A percentile compares a stretch with the other conserved stretches of the same genome.
phyloP scores from a whole-genome alignment of 148 eudicot genomes.

The Salicornia ramosissima region DNA sequence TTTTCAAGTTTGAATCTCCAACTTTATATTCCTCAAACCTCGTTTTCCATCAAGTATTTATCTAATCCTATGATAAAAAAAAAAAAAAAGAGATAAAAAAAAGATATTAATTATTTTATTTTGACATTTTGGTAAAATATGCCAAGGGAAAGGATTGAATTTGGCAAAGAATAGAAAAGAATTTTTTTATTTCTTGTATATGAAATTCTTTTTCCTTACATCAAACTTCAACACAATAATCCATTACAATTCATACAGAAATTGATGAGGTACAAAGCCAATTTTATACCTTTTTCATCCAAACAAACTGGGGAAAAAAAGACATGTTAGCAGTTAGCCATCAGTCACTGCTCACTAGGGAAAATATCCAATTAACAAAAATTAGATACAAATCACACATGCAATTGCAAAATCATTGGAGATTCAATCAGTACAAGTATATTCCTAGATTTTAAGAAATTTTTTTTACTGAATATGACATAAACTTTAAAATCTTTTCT shows the following conservation, averaged over 20 bases:
- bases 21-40: no score
- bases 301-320: background rate
- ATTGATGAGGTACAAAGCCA: background rate
- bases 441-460: background rate
- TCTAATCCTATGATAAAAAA: no score
- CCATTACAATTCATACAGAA: background rate
- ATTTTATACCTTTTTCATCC: background rate
- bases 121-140: no score
- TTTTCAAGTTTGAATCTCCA: no score
- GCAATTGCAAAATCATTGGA: background rate
- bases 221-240: background rate
- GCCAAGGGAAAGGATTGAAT: no score
- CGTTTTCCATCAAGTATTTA: no score
- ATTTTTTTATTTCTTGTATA: no score
- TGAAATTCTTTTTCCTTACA: no score
- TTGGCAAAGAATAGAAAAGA: no score
- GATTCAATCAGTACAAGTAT: background rate
- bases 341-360: background rate
- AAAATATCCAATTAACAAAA: background rate
- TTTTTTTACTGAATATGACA: background rate
- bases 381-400: background rate
- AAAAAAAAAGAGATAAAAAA: no score
- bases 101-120: no score
- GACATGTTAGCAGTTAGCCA: background rate
- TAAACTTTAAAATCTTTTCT: background rate